Evolutionary conservation across 2,329 filamentous ascomycete genomes (phyloP).

Genomic region (Gyromitra esculenta): DNA sequence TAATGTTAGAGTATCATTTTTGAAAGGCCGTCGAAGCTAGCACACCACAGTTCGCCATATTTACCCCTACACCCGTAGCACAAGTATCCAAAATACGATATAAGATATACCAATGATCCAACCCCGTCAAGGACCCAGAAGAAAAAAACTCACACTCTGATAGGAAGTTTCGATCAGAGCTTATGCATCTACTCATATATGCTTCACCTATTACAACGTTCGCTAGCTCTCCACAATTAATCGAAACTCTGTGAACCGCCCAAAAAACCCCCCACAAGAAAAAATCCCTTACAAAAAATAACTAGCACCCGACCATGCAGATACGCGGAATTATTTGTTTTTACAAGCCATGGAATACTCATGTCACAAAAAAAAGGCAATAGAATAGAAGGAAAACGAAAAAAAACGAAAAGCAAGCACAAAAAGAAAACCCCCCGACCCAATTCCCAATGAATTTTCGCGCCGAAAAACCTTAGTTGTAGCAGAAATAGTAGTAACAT

Average conservation of each 20-base stretch:
- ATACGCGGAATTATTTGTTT: conserved; percentile 21
- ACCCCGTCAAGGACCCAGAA: too few relatives aligned
- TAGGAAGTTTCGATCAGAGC: neutral
- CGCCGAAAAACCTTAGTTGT: neutral
- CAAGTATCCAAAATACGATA: neutral
- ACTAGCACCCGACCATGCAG: neutral
- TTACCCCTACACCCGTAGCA: neutral
- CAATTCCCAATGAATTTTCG: conserved; percentile 2
- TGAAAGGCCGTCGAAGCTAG: too few relatives aligned
- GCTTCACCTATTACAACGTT: conserved; percentile 3
- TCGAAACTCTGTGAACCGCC: neutral
- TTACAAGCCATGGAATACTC: conserved; percentile 4
- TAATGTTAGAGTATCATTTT: too few relatives aligned
- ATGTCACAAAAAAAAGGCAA: neutral
- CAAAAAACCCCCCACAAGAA: neutral
- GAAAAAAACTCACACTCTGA: neutral
- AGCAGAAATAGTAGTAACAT: neutral
- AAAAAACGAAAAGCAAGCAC: neutral
- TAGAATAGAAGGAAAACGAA: neutral
- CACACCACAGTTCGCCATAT: too few relatives aligned
- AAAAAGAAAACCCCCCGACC: neutral
- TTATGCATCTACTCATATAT: neutral
- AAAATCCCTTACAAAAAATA: neutral
- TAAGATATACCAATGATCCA: too few relatives aligned
- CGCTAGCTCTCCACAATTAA: neutral